These are phyloP conservation scores for Lithospermum erythrorhizon DNA, from an alignment of 257 asterid species.

Conservation along the genomic window DNA sequence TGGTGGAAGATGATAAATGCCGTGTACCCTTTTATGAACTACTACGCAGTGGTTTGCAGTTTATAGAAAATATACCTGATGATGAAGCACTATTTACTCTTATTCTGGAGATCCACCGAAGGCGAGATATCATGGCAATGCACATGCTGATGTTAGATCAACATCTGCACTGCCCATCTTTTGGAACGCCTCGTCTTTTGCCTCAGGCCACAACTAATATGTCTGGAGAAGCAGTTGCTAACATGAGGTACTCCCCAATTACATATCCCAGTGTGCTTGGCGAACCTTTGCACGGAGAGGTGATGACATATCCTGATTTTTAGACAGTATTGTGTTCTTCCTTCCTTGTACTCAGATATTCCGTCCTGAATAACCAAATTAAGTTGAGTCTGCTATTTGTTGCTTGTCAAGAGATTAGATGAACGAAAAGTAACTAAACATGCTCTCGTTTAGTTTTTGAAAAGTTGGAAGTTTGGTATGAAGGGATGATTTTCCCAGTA, in stretches of 20 bases:
- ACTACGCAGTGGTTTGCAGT: slow-evolving; percentile 81
- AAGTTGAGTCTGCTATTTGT: background rate
- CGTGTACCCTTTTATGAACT: slow-evolving; percentile 93
- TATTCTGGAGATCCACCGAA: slow-evolving; percentile 82
- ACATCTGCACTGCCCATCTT: slow-evolving; percentile 96
- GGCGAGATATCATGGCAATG: slow-evolving; percentile 93
- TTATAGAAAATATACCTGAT: slow-evolving; percentile 88
- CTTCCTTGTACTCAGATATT: background rate
- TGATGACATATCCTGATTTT: slow-evolving; percentile 20
- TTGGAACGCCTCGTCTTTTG: slow-evolving; percentile 89
- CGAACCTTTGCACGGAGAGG: slow-evolving; percentile 99
- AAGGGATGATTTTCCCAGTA: background rate
- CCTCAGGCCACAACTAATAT: slow-evolving; percentile 63
- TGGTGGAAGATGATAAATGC: slow-evolving; percentile 73
- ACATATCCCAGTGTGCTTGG: slow-evolving; percentile 98
- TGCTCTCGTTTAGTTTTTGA: background rate
- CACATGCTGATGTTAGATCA: slow-evolving; percentile 99
- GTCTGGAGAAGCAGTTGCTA: slow-evolving; percentile 71
- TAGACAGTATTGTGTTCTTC: slow-evolving; percentile 2
- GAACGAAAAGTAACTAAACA: background rate
- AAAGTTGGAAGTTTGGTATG: background rate
- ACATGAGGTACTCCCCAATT: slow-evolving; percentile 83
- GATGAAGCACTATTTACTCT: slow-evolving; percentile 95
- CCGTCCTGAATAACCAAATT: background rate
- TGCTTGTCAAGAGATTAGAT: background rate